These are phyloP conservation scores for Fusarium drepaniforme DNA, from an alignment of 2,329 filamentous ascomycete species.

Conservation along the genomic window DNA sequence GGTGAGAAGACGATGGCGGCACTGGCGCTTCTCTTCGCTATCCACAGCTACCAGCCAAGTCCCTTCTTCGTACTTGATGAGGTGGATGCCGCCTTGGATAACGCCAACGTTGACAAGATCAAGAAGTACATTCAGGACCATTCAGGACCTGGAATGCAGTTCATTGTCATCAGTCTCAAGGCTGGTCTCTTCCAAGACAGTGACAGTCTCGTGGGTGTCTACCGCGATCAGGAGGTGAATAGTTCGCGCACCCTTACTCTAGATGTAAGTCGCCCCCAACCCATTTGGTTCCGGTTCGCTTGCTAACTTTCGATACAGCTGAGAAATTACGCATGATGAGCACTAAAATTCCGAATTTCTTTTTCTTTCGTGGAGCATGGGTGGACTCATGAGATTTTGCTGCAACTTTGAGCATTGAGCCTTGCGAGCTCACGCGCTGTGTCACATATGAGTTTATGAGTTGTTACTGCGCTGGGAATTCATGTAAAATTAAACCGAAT, in stretches of 20 bases:
- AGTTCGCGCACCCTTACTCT: slow-evolving; percentile 91
- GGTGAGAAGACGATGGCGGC: slow-evolving; percentile 99
- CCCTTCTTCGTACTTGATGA: slow-evolving; percentile 99
- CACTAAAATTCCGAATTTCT: not conserved
- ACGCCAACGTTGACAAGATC: slow-evolving; percentile 95
- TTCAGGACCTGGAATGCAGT: slow-evolving; percentile 97
- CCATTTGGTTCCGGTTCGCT: not conserved
- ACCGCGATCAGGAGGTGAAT: slow-evolving; percentile 94
- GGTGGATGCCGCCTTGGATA: slow-evolving; percentile 97
- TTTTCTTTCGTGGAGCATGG: slow-evolving; percentile 15
- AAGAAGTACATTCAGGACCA: slow-evolving; percentile 97
- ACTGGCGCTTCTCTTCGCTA: slow-evolving; percentile 93
- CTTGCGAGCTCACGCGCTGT: slow-evolving; percentile 5
- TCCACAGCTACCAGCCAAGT: slow-evolving; percentile 94
- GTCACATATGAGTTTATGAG: slow-evolving; percentile 18
- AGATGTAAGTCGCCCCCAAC: slow-evolving; percentile 77
- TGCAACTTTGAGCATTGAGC: slow-evolving; percentile 4
- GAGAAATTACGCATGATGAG: slow-evolving; percentile 49
- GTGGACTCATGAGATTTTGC: slow-evolving; percentile 14
- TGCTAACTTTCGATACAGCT: slow-evolving; percentile 42
- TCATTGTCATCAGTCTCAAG: slow-evolving; percentile 98
- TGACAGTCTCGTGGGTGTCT: slow-evolving; percentile 95
- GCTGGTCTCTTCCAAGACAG: slow-evolving; percentile 95
- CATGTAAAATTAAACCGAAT: not conserved
- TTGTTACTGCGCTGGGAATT: slow-evolving; percentile 7